Conservation (phyloP, 495 filamentous ascomycete species). For the Neurospora sp. region DNA sequence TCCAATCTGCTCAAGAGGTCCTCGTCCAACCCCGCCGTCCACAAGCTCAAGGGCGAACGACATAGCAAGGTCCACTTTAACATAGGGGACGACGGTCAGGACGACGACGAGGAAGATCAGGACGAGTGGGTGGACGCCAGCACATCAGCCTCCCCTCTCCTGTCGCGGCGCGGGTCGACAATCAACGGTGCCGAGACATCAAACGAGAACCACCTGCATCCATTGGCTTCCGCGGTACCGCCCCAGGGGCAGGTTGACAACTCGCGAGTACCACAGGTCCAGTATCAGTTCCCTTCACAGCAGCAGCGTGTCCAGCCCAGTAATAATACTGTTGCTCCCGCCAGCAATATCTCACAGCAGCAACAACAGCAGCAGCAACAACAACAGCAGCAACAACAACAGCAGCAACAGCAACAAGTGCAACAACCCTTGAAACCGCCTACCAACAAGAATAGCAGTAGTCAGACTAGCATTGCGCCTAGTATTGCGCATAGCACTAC, state of each 20-base stretch:
- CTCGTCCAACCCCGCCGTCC: constrained; percentile 29
- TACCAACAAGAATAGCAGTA: neutral
- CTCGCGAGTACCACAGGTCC: neutral
- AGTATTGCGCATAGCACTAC: constrained; percentile 18
- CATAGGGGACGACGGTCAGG: constrained; percentile 35
- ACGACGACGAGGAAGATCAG: constrained; percentile 27
- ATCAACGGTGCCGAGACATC: constrained; percentile 27
- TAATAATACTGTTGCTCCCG: neutral
- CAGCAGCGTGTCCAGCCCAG: neutral
- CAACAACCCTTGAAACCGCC: constrained; percentile 3
- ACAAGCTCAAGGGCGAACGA: constrained; percentile 21
- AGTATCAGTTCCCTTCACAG: neutral
- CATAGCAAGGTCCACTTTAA: constrained; percentile 41
- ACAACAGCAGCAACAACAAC: neutral
- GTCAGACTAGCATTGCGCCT: neutral
- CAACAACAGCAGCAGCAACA: neutral
- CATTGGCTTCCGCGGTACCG: neutral
- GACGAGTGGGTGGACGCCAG: constrained; percentile 50
- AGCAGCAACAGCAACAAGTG: neutral
- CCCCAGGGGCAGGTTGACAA: constrained; percentile 13
- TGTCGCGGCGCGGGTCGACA: constrained; percentile 39
- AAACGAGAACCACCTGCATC: neutral
- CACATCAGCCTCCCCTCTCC: constrained; percentile 41
- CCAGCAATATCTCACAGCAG: neutral
- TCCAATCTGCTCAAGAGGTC: constrained; percentile 35